Evolutionary conservation across 306 rosid genomes (phyloP), one percentile per base, ranked within the genome.

Genomic region (Ziziphus jujuba): DNA sequence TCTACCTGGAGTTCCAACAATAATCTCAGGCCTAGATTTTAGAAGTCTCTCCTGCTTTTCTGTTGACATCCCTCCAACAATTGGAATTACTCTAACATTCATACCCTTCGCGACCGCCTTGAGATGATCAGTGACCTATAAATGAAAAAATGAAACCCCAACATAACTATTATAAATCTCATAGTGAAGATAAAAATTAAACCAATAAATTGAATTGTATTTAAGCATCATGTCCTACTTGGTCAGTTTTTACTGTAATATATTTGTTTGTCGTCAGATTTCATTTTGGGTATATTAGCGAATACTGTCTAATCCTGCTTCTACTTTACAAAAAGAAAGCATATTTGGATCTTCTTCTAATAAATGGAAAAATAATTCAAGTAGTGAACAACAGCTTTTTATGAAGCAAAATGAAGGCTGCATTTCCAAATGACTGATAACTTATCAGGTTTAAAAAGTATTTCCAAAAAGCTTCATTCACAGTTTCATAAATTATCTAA

Each of bases 1-100:
- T 81, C 99, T 84, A 71, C 99, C 99, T 3, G 99, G 99, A 73
- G 97, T 93, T 40, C 95, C 97, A 17, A 93, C 97, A 80, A 93
- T 61, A 84, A 93, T 79, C 89, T 90, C 96, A 58, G 99, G 97
- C 78, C 83, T 88, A 59, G 66, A 64, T 76, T 76, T 88, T 60
- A 93, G 77, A 72, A 88, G 95, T 72, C 99, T 86, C 65, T 82
- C 95, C 85, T 93, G 99, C 59, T 93, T 93, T 78, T 93, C 92
- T 12, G 87, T 71, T 63, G 92, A 86, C 88, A 90, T 93, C 8
- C 97, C 99, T 58, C 99, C 98, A 80, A 93, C 97, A 63, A 93
- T 88, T 65, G 95, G 78, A 73, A 86, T 85, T 78, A 93, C 96
- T 66, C 90, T 73, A 66, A 88, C 66, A 80, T 80, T 78, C 57